Conservation (phyloP, 805 yeast species). For the Zygoascus ofunaensis region DNA sequence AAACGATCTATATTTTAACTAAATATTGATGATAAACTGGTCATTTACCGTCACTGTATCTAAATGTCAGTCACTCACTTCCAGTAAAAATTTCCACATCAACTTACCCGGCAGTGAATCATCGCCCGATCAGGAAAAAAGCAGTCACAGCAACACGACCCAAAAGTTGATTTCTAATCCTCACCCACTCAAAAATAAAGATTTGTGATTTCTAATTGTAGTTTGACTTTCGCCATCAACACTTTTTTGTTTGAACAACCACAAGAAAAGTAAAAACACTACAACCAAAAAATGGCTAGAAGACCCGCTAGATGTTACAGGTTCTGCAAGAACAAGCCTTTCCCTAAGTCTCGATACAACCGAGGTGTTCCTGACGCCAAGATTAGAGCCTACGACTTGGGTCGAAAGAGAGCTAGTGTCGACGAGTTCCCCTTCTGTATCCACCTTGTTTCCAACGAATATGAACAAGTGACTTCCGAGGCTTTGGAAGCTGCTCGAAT, state of each 20-base stretch:
- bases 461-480: conserved; percentile 98
- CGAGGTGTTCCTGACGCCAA: conserved; percentile 99
- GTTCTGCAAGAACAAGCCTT: conserved; percentile 99
- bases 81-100: no score
- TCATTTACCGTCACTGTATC: no score
- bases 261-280: no score
- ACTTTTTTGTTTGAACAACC: background rate
- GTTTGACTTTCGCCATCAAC: no score
- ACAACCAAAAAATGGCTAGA: conserved; percentile 99
- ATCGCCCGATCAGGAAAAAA: background rate
- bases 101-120: no score
- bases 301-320: conserved; percentile 99
- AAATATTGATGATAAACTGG: no score
- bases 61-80: no score
- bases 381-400: conserved; percentile 98
- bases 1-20: no score
- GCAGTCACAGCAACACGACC: background rate
- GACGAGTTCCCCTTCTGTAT: conserved; percentile 99
- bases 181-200: background rate
- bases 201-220: background rate
- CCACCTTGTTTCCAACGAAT: conserved; percentile 98
- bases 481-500: conserved; percentile 99
- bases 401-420: conserved; percentile 99
- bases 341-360: conserved; percentile 99
- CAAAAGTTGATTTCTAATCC: background rate